These are phyloP conservation scores for Vigna trinervia DNA, from an alignment of 306 rosid species.

Conservation along the genomic window DNA sequence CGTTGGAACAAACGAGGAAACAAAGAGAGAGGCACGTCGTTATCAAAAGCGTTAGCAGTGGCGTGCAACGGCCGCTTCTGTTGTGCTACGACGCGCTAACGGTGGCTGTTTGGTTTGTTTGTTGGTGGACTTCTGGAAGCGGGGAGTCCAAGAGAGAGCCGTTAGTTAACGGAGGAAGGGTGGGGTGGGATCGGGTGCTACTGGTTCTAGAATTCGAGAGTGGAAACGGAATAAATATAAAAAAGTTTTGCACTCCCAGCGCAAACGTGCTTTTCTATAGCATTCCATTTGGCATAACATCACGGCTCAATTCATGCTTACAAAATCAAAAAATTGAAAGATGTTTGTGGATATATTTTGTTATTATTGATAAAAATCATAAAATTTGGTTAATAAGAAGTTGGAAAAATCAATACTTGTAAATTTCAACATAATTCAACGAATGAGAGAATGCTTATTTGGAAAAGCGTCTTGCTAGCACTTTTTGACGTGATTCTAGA, in stretches of 20 bases:
- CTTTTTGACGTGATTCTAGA: too few relatives aligned
- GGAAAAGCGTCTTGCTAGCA: too few relatives aligned
- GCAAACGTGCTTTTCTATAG: too few relatives aligned
- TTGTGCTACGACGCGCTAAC: constrained; percentile 48
- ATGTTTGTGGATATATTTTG: too few relatives aligned
- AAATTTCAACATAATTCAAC: too few relatives aligned
- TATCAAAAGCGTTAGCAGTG: constrained; percentile 57
- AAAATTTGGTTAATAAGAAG: too few relatives aligned
- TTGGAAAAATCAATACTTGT: too few relatives aligned
- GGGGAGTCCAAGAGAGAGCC: neutral
- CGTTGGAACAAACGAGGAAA: constrained; percentile 28
- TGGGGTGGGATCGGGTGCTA: constrained; percentile 25
- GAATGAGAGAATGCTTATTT: too few relatives aligned
- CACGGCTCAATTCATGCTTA: too few relatives aligned
- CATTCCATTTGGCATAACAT: too few relatives aligned
- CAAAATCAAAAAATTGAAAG: too few relatives aligned
- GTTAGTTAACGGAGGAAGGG: constrained; percentile 43
- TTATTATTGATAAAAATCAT: too few relatives aligned
- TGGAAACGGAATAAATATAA: constrained; percentile 10
- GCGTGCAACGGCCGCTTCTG: constrained; percentile 77
- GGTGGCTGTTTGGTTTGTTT: constrained; percentile 48
- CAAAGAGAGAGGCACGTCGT: constrained; percentile 47
- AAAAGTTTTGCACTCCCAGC: neutral
- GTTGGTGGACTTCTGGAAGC: constrained; percentile 9
- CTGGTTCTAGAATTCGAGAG: constrained; percentile 34